Base-by-base conservation (phyloP, 1,139 yeast species). In the Hemisphaericaspora lyxosophila region DNA sequence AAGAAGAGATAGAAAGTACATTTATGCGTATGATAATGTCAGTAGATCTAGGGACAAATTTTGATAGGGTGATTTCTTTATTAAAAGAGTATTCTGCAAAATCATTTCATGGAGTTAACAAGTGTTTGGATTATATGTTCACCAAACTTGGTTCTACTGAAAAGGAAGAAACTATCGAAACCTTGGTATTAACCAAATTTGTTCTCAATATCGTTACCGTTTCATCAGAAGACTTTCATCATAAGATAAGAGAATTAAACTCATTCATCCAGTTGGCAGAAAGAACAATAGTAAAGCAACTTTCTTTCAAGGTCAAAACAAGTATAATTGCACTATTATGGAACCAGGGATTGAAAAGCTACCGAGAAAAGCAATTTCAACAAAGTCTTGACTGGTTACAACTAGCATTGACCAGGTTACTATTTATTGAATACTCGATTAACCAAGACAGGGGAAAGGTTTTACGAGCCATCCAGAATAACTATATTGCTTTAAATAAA, bases 11-110 rank as follows among this genome's bases (percentile, higher is more conserved):
- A 2, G 46, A 38, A 25, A 38, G 37, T 12, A 23, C 50, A 7
- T 45, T 61, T 2, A 60, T 60, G 57, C 54, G 53, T 23, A 48
- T 60, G 53, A 46, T 60, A 0, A 50, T 52, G 46, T 43, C 57
- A 1, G 46, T 58, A 2, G 42, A 53, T 1, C 31, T 51, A 0
- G 29, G 33, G 1, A 18, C 43, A 5, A 43, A 49, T 12, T 43
- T 48, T 22, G 49, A 49, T 8, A 26, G 35, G 2, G 39, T 51
- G 1, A 23, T 51, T 1, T 44, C 52, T 2, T 42, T 53, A 2
- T 47, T 48, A 41, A 54, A 49, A 36, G 48, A 50, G 5, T 45
- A 44, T 13, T 35, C 60, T 0, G 33, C 34, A 3, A 33, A 35
- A 2, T 46, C 57, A 26, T 51, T 54, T 2, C 24, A 31, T 2